Evolutionary conservation across 768 basidiomycete species (phyloP).

Genomic region (Agaricus blazei): DNA sequence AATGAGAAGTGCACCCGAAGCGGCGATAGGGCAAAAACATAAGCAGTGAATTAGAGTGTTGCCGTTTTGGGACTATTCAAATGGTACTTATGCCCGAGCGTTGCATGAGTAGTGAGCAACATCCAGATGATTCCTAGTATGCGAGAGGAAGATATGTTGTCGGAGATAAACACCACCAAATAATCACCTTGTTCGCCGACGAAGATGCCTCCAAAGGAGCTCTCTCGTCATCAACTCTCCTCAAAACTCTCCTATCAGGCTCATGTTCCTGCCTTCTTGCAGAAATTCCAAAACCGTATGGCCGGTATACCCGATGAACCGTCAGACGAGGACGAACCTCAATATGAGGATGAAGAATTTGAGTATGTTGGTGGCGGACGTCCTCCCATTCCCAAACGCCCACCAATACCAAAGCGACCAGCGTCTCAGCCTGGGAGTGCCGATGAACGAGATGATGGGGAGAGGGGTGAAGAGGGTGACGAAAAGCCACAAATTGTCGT

Average conservation of each 20-base stretch:
- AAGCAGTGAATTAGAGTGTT: too few relatives aligned
- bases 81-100: too few relatives aligned
- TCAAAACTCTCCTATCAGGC: slow-evolving; percentile 62
- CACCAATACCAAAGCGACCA: slow-evolving; percentile 65
- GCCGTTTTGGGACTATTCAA: too few relatives aligned
- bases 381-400: slow-evolving; percentile 70
- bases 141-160: too few relatives aligned
- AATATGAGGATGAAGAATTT: slow-evolving; percentile 36
- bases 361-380: slow-evolving; percentile 66
- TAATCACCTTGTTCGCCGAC: neutral
- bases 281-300: slow-evolving; percentile 58
- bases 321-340: slow-evolving; percentile 38
- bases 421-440: slow-evolving; percentile 67
- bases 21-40: too few relatives aligned
- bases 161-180: neutral
- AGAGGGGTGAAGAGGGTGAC: slow-evolving; percentile 53
- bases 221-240: slow-evolving; percentile 66
- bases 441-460: slow-evolving; percentile 30
- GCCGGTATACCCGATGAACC: slow-evolving; percentile 48
- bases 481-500: slow-evolving; percentile 90
- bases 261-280: slow-evolving; percentile 58
- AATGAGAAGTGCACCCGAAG: too few relatives aligned
- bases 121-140: too few relatives aligned
- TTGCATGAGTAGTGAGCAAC: too few relatives aligned
- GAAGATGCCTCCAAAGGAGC: slow-evolving; percentile 52